phyloP scores from a whole-genome alignment of 352 stramenopile species.

The Pythium biforme region DNA sequence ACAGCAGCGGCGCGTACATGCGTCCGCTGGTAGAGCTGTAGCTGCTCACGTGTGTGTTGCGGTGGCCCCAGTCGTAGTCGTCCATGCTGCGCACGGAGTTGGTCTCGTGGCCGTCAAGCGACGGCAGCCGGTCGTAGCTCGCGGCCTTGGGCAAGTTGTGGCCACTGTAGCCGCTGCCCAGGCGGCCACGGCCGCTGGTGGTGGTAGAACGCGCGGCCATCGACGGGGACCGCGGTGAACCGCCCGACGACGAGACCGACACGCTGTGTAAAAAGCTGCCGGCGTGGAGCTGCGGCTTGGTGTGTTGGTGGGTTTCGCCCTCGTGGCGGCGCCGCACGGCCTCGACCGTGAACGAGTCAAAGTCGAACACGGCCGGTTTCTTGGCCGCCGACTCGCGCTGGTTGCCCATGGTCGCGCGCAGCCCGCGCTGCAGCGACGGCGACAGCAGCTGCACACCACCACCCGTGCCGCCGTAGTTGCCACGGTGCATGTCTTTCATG shows the following conservation, averaged over 20 bases:
- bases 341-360: constrained; percentile 50
- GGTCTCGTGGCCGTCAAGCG: constrained; percentile 10
- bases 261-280: constrained; percentile 11
- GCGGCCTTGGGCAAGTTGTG: background rate
- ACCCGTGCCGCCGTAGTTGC: no score
- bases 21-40: constrained; percentile 7
- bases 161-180: background rate
- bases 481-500: constrained; percentile 27
- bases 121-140: constrained; percentile 12
- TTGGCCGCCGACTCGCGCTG: background rate
- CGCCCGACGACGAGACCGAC: constrained; percentile 10
- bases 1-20: background rate
- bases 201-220: background rate
- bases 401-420: constrained; percentile 7
- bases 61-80: constrained; percentile 32
- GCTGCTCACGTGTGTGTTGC: constrained; percentile 3
- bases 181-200: constrained; percentile 1
- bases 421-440: constrained; percentile 18
- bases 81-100: constrained; percentile 25
- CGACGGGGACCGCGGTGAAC: constrained; percentile 17
- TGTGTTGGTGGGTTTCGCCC: background rate
- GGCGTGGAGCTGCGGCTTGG: background rate
- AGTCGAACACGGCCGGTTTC: constrained; percentile 28
- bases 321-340: constrained; percentile 31
- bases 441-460: constrained; percentile 24